Base-by-base conservation (phyloP, 371 early-diverging fungal species). In the Phascolomyces articulosus region DNA sequence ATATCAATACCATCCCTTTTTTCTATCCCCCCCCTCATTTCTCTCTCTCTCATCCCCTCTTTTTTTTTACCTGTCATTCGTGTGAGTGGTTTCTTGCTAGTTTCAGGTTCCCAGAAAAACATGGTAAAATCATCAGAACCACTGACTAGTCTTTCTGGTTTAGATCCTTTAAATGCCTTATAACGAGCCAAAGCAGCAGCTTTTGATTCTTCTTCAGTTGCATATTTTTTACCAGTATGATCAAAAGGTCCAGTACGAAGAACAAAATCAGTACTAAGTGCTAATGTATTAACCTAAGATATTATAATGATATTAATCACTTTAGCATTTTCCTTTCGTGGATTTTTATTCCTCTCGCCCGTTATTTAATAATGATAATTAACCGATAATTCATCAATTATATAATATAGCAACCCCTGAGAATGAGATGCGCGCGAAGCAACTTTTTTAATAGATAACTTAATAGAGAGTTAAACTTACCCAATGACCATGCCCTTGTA, bases 51-150 rank as follows among this genome's bases (percentile, higher is more conserved):
- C 11, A 11, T 2, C 34, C n/a, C n/a, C 31, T 38, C 56, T 16
- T 24, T 56, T 28, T 29, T 20, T 34, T 31, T 51, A 57, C 74
- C 90, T 16, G 93, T 94, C 91, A 98, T 85, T 28, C 97, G 85
- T 67, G 93, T 87, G 8, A 96, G 72, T 1, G 96, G 92, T 75
- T 96, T 96, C 70, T 91, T 95, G 73, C 85, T 87, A 40, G 79
- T 82, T 13, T 84, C 82, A 13, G 95, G 95, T 55, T 94, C 92
- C 98, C 98, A 98, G 61, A 95, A 80, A 67, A 92, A 95, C 89
- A 98, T 88, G 62, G 98, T 98, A 68, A 95, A 97, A 77, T 98
- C 98, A 73, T 98, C 98, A 20, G 96, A 96, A 23, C 96, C 94
- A 7, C 96, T 94, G 7, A 95, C 95, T 20, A 98, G 73, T 23